A percentile compares a stretch with the other conserved stretches of the same genome.
These are phyloP conservation scores for Colletotrichum simmondsii DNA, from an alignment of 2,329 filamentous ascomycete species.

Conservation along the genomic window DNA sequence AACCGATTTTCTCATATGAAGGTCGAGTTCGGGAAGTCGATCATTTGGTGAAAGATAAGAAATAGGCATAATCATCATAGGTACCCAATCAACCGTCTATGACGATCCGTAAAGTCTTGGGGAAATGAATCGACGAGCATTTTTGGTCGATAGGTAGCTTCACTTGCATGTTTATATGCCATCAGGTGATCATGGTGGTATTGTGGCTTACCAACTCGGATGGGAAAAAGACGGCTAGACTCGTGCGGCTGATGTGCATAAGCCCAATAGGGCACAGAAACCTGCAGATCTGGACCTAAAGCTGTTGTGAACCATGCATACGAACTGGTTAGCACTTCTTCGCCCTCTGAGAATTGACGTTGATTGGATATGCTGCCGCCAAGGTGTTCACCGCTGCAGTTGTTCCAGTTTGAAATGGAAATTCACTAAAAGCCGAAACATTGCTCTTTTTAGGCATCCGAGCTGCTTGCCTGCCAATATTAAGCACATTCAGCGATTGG, in stretches of 20 bases:
- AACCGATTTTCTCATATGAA: no score
- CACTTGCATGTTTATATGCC: not conserved
- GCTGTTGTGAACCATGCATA: not conserved
- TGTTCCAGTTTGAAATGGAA: not conserved
- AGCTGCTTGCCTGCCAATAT: no score
- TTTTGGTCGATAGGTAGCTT: not conserved
- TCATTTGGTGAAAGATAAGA: no score
- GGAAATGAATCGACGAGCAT: no score
- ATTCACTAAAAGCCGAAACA: not conserved
- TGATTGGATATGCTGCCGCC: not conserved
- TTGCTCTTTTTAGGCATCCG: not conserved
- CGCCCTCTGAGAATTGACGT: not conserved
- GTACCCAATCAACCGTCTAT: no score
- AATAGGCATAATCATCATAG: no score
- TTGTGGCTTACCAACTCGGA: not conserved
- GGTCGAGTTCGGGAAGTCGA: no score
- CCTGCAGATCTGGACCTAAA: not conserved
- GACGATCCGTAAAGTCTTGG: not conserved
- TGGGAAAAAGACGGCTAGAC: not conserved
- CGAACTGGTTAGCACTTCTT: not conserved
- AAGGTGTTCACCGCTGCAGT: not conserved
- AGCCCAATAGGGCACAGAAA: not conserved
- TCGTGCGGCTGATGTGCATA: not conserved
- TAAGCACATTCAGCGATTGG: no score
- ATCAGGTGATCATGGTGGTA: not conserved